These are phyloP conservation scores for Heterotrichella gracilis DNA, from an alignment of 352 stramenopile genomes.

Conservation along the genomic window DNA sequence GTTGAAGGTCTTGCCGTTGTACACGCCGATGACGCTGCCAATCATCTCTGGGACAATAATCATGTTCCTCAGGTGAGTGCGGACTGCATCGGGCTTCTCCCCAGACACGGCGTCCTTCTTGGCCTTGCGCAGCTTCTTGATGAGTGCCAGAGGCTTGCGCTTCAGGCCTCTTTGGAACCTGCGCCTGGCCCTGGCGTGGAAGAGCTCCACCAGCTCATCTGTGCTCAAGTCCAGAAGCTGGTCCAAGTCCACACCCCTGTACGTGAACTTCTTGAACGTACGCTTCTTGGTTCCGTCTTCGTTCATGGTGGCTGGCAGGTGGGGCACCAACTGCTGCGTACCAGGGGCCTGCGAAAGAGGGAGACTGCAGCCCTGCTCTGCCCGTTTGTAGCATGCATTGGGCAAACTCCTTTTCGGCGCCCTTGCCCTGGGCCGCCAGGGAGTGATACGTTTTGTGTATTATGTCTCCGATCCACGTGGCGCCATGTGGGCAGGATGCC, in stretches of 20 bases:
- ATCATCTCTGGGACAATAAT: constrained; percentile 99
- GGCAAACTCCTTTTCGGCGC: too few species aligned
- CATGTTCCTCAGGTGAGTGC: constrained; percentile 99
- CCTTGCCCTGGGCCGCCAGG: too few species aligned
- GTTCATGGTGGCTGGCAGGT: too few species aligned
- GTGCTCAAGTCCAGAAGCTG: constrained; percentile 93
- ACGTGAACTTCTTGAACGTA: constrained; percentile 99
- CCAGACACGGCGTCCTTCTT: constrained; percentile 80
- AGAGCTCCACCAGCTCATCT: constrained; percentile 93
- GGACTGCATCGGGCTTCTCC: constrained; percentile 88
- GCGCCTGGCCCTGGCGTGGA: constrained; percentile 63
- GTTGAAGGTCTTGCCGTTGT: constrained; percentile 98
- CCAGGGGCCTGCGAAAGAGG: too few species aligned
- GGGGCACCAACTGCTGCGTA: too few species aligned
- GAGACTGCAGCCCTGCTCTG: too few species aligned
- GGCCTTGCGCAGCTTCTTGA: constrained; percentile 91
- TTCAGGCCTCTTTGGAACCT: constrained; percentile 92
- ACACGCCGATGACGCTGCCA: constrained; percentile 90
- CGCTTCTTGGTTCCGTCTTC: too few species aligned
- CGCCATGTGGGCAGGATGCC: too few species aligned
- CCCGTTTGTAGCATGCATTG: too few species aligned
- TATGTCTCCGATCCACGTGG: too few species aligned
- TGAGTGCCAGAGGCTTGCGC: constrained; percentile 92
- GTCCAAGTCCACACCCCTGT: constrained; percentile 90
- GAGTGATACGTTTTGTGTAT: too few species aligned